Base-by-base conservation (phyloP, 495 filamentous ascomycete genomes). In the Podospora pseudoanserina region DNA sequence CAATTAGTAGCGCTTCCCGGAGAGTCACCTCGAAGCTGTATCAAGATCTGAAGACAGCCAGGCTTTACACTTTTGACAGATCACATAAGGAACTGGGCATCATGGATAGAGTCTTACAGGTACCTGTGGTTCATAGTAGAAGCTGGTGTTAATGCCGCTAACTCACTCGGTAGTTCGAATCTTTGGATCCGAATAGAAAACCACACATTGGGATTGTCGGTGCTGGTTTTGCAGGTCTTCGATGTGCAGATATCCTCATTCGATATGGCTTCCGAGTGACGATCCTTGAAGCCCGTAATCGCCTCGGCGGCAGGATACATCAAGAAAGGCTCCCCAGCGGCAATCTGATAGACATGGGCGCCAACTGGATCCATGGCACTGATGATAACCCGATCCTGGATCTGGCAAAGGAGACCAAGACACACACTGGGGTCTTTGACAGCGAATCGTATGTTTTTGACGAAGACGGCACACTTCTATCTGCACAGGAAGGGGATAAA, bases 281-380 rank as follows among this genome's bases (percentile, higher is more conserved):
- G 2, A 87, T 97, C 53, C 81, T 97, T 44, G 95, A 99, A 75
- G 95, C 87, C 9, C 85, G 94, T 65, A 82, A 94, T 79, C 85
- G 95, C 32, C 78, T 96, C 65, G 95, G 95, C 11, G 95, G 95
- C 7, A 86, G 94, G 66, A 87, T 96, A 78, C 79, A 80, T 60
- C 85, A 87, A 70, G 73, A 78, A 54, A 74, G 66, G n/a, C 73
- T 86, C 0, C 78, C 82, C 4, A 80, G 80, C 23, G 83, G 80
- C 7, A 81, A 84, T 19, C 67, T 83, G n/a, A 76, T 85, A 15
- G 82, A 84, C 71, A 90, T 92, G 23, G 94, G 94, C 5, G 89
- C 94, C 6, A 98, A 97, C 74, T 97, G 94, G 94, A 96, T 97
- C 28, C 94, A 98, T 77, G 95, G 95, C 49, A 90, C 91, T 0